These are phyloP conservation scores for Danielia reshetovae DNA, from an alignment of 805 yeast genomes.

Conservation along the genomic window DNA sequence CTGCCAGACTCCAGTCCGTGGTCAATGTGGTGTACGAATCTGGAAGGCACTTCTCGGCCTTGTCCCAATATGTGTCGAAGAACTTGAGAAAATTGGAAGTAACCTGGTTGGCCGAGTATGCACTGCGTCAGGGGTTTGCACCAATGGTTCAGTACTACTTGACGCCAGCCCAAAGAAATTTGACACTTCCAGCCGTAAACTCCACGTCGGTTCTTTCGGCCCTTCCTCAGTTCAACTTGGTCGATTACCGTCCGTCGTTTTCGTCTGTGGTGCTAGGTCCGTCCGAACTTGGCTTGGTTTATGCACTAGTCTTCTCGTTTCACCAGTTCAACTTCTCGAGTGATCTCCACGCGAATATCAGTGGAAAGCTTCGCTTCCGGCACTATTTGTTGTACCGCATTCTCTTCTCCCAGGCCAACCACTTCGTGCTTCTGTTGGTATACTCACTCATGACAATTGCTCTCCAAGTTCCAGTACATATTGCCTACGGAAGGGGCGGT, in stretches of 20 bases:
- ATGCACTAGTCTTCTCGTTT: conserved; percentile 29
- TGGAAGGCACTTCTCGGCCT: conserved; percentile 29
- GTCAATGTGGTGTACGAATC: conserved; percentile 22
- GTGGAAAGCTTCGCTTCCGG: conserved; percentile 18
- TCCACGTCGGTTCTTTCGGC: conserved; percentile 14
- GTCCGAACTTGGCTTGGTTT: conserved; percentile 29
- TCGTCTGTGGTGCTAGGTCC: conserved; percentile 28
- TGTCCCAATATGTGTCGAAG: conserved; percentile 32
- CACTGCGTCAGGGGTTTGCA: conserved; percentile 16
- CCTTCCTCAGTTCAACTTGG: conserved; percentile 20
- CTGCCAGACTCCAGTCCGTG: conserved; percentile 16
- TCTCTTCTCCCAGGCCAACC: conserved; percentile 28
- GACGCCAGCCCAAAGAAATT: conserved; percentile 10
- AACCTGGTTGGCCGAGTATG: conserved; percentile 22
- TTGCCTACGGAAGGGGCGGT: conserved; percentile 28
- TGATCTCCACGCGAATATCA: conserved; percentile 21
- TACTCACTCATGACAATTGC: conserved; percentile 30
- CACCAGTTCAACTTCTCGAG: conserved; percentile 32
- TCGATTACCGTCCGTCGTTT: conserved; percentile 19
- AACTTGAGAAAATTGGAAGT: conserved; percentile 16
- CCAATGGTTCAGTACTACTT: conserved; percentile 13
- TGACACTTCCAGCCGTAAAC: conserved; percentile 10
- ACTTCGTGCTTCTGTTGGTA: conserved; percentile 25
- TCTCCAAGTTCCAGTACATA: conserved; percentile 23
- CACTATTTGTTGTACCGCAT: conserved; percentile 26